Evolutionary conservation across 805 yeast species (phyloP).

Genomic region (Starmera quercuum): DNA sequence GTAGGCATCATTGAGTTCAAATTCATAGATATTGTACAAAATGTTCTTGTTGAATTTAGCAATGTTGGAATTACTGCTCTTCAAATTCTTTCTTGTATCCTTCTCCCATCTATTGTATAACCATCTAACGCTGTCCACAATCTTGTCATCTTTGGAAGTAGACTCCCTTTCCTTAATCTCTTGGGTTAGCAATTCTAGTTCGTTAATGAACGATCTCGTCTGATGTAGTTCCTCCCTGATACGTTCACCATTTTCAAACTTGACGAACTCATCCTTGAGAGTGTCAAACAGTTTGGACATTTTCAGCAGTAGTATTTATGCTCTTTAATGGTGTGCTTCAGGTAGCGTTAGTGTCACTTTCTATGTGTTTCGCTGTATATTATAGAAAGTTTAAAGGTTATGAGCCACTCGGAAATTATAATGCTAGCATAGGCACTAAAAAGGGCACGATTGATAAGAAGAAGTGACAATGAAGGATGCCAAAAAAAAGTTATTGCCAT

Average conservation of each 20-base stretch:
- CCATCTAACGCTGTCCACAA: constrained; percentile 21
- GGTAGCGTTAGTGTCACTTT: too few species aligned
- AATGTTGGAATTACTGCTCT: constrained; percentile 17
- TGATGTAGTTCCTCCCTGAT: neutral
- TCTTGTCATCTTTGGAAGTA: constrained; percentile 13
- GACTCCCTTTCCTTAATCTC: neutral
- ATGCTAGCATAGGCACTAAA: too few species aligned
- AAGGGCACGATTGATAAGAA: too few species aligned
- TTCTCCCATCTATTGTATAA: constrained; percentile 24
- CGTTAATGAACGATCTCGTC: neutral
- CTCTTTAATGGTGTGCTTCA: too few species aligned
- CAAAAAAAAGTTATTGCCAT: too few species aligned
- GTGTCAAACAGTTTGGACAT: too few species aligned
- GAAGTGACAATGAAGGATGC: too few species aligned
- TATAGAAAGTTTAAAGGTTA: too few species aligned
- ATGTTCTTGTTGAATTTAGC: constrained; percentile 20
- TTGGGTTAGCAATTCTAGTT: neutral
- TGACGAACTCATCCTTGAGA: neutral
- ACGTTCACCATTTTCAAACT: neutral
- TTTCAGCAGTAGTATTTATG: too few species aligned
- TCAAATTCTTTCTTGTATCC: constrained; percentile 19
- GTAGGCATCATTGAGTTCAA: constrained; percentile 25
- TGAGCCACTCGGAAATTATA: too few species aligned
- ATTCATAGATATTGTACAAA: constrained; percentile 22
- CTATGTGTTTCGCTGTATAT: too few species aligned